Conservation (phyloP, 805 yeast species). For the Metschnikowia peoriensis region DNA sequence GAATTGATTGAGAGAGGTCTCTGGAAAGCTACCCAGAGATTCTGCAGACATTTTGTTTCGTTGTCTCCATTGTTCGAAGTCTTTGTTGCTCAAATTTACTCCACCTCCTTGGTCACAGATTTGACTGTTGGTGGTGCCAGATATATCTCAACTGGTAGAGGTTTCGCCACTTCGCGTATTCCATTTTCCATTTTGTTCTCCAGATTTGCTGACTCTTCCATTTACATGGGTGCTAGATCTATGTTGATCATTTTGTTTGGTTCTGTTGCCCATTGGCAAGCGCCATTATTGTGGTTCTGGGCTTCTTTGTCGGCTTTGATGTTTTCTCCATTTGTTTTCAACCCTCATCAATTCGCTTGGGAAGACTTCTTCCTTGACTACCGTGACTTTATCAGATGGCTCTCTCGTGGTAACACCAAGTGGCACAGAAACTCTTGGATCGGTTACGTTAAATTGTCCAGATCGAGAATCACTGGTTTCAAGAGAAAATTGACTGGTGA, state of each 20-base stretch:
- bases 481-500: conserved; percentile 71
- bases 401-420: conserved; percentile 82
- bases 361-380: conserved; percentile 71
- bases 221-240: conserved; percentile 80
- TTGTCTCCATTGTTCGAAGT: conserved; percentile 78
- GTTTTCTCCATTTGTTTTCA: conserved; percentile 70
- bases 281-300: conserved; percentile 67
- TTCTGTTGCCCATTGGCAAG: conserved; percentile 61
- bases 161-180: conserved; percentile 71
- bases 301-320: conserved; percentile 63
- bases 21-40: conserved; percentile 63
- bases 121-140: conserved; percentile 76
- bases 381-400: conserved; percentile 50
- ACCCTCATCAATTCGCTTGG: conserved; percentile 75
- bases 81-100: conserved; percentile 74
- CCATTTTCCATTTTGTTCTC: conserved; percentile 65
- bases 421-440: conserved; percentile 91
- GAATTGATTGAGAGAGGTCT: conserved; percentile 75
- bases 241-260: conserved; percentile 62
- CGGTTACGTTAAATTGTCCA: conserved; percentile 72
- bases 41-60: conserved; percentile 65
- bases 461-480: conserved; percentile 91
- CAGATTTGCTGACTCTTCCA: conserved; percentile 64
- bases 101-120: conserved; percentile 66
- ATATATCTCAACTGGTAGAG: conserved; percentile 81